Evolutionary conservation across 2,329 filamentous ascomycete genomes (phyloP).

Genomic region (Colletotrichum caudatum): DNA sequence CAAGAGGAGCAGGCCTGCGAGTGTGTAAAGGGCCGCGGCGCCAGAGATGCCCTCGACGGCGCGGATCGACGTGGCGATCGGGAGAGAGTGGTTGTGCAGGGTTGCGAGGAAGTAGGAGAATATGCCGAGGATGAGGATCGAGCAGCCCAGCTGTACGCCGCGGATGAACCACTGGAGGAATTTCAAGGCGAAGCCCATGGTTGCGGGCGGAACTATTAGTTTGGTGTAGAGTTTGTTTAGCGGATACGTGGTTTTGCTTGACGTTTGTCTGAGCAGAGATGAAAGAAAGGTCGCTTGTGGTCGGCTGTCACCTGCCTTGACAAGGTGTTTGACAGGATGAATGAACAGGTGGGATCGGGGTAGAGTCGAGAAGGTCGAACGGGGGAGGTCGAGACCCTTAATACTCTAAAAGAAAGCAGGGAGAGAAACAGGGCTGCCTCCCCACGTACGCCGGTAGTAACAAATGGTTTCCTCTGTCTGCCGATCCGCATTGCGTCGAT

Average conservation of each 20-base stretch:
- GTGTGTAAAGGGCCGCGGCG: conserved; percentile 78
- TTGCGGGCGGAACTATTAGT: not conserved
- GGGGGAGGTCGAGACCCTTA: conserved; percentile 21
- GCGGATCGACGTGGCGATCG: conserved; percentile 73
- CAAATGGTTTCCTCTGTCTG: conserved; percentile 19
- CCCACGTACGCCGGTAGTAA: conserved; percentile 17
- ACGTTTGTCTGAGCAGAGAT: not conserved
- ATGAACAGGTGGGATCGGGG: not conserved
- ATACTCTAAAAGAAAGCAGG: conserved; percentile 8
- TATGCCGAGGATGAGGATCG: conserved; percentile 79
- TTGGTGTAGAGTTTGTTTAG: not conserved
- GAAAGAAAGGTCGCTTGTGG: not conserved
- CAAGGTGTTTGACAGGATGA: not conserved
- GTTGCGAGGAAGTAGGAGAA: conserved; percentile 88
- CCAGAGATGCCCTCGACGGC: conserved; percentile 86
- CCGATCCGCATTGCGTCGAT: conserved; percentile 38
- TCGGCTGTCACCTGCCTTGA: conserved; percentile 2
- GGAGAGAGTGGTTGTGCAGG: conserved; percentile 72
- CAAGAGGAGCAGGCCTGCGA: conserved; percentile 78
- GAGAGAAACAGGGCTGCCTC: not conserved
- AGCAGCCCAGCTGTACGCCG: conserved; percentile 77
- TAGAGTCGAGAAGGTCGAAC: not conserved
- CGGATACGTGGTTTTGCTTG: not conserved
- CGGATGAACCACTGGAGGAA: conserved; percentile 78
- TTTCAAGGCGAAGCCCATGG: conserved; percentile 66